Percentiles rank a stretch among this genome's conserved stretches.
These are phyloP conservation scores for Houttuynia cordata DNA, from an alignment of 164 flowering plant species.

Conservation along the genomic window DNA sequence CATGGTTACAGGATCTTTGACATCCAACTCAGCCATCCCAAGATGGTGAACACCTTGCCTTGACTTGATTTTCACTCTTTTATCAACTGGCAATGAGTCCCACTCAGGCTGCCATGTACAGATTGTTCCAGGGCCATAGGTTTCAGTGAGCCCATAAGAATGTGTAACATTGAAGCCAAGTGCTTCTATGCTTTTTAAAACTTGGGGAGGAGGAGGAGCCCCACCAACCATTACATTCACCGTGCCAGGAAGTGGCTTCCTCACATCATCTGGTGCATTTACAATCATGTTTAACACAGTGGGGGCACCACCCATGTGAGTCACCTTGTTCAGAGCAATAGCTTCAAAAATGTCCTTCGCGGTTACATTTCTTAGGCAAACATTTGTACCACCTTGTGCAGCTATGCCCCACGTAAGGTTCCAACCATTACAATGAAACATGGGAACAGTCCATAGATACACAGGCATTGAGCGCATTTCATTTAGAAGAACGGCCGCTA, in stretches of 20 bases:
- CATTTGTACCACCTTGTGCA: constrained; percentile 66
- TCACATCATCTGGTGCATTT: constrained; percentile 21
- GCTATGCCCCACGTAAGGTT: constrained; percentile 65
- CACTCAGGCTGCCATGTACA: constrained; percentile 34
- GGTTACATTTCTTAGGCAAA: constrained; percentile 41
- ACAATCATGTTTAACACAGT: constrained; percentile 50
- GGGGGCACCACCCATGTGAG: constrained; percentile 73
- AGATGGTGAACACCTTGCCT: constrained; percentile 27
- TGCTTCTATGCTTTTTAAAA: constrained; percentile 25
- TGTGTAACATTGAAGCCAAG: constrained; percentile 40
- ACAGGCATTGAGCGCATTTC: constrained; percentile 49
- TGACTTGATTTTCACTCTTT: constrained; percentile 14
- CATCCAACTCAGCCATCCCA: constrained; percentile 41
- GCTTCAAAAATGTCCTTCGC: constrained; percentile 40
- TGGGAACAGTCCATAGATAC: constrained; percentile 71
- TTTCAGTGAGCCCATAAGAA: constrained; percentile 69
- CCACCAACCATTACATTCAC: constrained; percentile 49
- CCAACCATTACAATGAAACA: constrained; percentile 95
- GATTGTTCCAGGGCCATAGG: constrained; percentile 42
- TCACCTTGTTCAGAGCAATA: constrained; percentile 43
- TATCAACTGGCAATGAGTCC: constrained; percentile 16
- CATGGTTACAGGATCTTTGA: constrained; percentile 51
- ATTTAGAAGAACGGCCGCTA: constrained; percentile 35
- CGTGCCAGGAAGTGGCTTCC: constrained; percentile 17
- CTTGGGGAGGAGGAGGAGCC: constrained; percentile 24